A percentile compares a stretch with the other conserved stretches of the same genome.
These are phyloP conservation scores for Drechslerella stenobrocha DNA, from an alignment of 2,329 filamentous ascomycete species.

Conservation along the genomic window DNA sequence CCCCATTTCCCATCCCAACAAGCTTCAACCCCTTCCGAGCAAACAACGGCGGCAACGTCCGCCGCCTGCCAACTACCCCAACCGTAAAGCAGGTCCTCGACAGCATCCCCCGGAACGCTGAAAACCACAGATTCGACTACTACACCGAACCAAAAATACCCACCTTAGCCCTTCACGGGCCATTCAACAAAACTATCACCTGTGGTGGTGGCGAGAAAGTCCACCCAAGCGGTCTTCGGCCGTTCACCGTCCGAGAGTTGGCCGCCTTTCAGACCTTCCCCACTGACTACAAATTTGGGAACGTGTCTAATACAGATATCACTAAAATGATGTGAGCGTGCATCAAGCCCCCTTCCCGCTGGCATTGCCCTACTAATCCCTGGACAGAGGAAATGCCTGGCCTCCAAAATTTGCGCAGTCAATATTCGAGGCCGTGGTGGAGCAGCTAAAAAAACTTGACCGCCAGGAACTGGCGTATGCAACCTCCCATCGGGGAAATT, in stretches of 20 bases:
- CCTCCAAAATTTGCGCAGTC: constrained; percentile 34
- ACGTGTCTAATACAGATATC: constrained; percentile 1
- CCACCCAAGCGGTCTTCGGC: constrained; percentile 67
- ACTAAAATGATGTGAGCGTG: constrained; percentile 32
- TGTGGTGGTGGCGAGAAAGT: constrained; percentile 66
- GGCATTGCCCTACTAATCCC: neutral
- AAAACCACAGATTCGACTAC: constrained; percentile 54
- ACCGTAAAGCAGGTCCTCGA: constrained; percentile 58
- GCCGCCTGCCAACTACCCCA: constrained; percentile 54
- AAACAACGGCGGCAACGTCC: constrained; percentile 49
- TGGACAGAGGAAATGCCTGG: constrained; percentile 41
- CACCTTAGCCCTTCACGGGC: constrained; percentile 42
- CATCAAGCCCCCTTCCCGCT: neutral
- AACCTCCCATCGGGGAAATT: too few species aligned
- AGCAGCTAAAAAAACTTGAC: constrained; percentile 25
- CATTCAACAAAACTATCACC: constrained; percentile 63
- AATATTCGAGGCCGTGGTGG: constrained; percentile 22
- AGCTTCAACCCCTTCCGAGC: constrained; percentile 58
- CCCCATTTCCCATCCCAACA: constrained; percentile 66
- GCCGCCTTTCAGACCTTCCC: constrained; percentile 74
- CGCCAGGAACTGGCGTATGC: neutral
- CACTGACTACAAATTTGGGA: constrained; percentile 62
- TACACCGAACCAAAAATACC: constrained; percentile 54
- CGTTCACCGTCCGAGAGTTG: constrained; percentile 69
- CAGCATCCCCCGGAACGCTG: constrained; percentile 56